These are phyloP conservation scores for Nemophila menziesii DNA, from an alignment of 257 asterid species.

Conservation along the genomic window DNA sequence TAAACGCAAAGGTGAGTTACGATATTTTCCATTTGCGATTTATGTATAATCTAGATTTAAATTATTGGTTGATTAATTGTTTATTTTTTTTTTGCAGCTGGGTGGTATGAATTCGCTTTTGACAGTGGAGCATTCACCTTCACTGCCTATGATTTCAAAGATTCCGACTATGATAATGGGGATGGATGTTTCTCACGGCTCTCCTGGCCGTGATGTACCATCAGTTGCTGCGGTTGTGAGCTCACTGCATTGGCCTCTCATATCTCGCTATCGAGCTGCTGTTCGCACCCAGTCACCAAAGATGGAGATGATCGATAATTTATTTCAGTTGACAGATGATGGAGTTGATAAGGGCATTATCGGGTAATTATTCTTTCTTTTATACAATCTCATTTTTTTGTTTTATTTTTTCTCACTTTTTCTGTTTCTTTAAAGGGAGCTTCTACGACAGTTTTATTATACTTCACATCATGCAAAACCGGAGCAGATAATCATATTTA, in stretches of 20 bases:
- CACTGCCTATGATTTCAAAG: conserved; percentile 28
- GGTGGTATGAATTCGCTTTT: conserved; percentile 61
- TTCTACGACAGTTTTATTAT: conserved; percentile 31
- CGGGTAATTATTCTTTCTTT: conserved; percentile 24
- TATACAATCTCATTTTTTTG: not conserved
- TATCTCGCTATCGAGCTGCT: conserved; percentile 54
- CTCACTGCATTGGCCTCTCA: conserved; percentile 59
- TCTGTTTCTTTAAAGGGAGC: conserved; percentile 28
- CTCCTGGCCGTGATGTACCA: conserved; percentile 71
- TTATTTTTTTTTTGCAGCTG: conserved; percentile 27
- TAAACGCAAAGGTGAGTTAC: conserved; percentile 51
- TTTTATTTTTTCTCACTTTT: not conserved
- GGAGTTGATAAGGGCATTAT: conserved; percentile 42
- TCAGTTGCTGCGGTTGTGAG: conserved; percentile 76
- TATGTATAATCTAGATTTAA: not conserved
- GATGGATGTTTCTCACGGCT: conserved; percentile 87
- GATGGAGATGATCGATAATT: conserved; percentile 50
- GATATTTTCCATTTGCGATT: not conserved
- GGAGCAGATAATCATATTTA: conserved; percentile 50
- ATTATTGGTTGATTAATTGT: not conserved
- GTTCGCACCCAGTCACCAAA: conserved; percentile 61
- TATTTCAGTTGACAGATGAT: conserved; percentile 29
- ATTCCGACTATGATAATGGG: conserved; percentile 58
- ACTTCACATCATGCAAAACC: conserved; percentile 37
- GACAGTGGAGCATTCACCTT: conserved; percentile 21